phyloP scores from a whole-genome alignment of 495 filamentous ascomycete species.

The Lepraria neglecta region DNA sequence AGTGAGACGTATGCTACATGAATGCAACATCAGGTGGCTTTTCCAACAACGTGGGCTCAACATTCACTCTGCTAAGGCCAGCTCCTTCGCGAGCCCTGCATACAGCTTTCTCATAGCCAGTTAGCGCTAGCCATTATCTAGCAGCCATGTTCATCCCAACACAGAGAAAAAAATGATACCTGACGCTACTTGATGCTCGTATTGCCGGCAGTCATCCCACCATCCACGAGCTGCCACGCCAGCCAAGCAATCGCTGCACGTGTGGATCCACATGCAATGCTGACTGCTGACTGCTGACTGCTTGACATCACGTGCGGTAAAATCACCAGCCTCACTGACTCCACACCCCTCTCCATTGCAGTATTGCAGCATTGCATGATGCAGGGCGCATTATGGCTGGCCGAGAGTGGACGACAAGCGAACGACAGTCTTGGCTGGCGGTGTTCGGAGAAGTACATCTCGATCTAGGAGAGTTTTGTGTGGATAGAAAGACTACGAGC shows the following conservation, averaged over 20 bases:
- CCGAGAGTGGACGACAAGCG: not conserved
- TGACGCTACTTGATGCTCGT: no score
- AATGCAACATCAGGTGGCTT: not conserved
- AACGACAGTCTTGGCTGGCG: not conserved
- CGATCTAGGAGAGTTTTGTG: not conserved
- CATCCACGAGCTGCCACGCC: no score
- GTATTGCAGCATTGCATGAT: not conserved
- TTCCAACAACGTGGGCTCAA: not conserved
- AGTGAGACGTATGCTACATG: not conserved
- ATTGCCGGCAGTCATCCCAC: no score
- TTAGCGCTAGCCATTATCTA: not conserved
- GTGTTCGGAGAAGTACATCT: not conserved
- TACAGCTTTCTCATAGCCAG: not conserved
- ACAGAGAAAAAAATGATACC: no score
- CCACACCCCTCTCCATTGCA: not conserved
- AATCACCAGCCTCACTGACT: not conserved
- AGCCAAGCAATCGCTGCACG: no score
- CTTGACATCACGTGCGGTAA: not conserved
- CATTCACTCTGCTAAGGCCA: not conserved
- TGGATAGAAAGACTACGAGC: not conserved
- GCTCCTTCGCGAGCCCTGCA: not conserved
- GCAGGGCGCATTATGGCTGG: not conserved
- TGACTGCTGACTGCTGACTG: conserved; percentile 3
- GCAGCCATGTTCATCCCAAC: not conserved
- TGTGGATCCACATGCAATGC: not conserved